These are phyloP conservation scores for Triticum monococcum DNA, from an alignment of 176 grass and related monocot species.

Conservation along the genomic window DNA sequence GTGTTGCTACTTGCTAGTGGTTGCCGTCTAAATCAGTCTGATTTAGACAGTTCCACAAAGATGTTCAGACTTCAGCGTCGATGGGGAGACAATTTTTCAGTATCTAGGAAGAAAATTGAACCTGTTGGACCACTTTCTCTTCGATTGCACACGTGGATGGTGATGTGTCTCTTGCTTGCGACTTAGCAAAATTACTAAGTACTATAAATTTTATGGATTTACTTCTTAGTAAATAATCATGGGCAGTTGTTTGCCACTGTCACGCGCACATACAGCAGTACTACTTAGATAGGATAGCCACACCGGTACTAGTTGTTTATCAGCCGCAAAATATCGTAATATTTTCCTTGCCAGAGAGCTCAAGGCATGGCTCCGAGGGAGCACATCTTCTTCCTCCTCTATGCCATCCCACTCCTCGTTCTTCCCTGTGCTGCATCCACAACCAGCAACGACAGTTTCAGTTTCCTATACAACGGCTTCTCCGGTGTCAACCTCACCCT, in stretches of 20 bases:
- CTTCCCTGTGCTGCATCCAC: background rate
- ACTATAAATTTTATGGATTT: too few species aligned
- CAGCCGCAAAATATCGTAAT: too few species aligned
- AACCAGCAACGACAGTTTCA: background rate
- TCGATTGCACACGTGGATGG: background rate
- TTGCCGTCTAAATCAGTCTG: background rate
- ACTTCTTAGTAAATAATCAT: too few species aligned
- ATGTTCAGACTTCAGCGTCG: background rate
- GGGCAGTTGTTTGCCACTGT: too few species aligned
- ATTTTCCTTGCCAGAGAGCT: too few species aligned
- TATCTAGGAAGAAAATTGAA: background rate
- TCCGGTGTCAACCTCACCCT: slow-evolving; percentile 29
- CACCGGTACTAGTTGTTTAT: too few species aligned
- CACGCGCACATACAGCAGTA: too few species aligned
- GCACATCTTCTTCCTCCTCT: background rate
- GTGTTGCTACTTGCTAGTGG: background rate
- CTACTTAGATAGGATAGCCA: too few species aligned
- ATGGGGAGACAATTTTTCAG: background rate
- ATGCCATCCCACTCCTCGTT: background rate
- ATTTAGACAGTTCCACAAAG: background rate
- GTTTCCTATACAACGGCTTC: slow-evolving; percentile 47
- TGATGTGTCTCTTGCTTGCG: background rate
- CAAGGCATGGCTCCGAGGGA: background rate
- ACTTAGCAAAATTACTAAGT: background rate
- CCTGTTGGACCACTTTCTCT: background rate